These are phyloP conservation scores for Neofusicoccum kwambonambiense DNA, from an alignment of 2,329 filamentous ascomycete genomes.

Conservation along the genomic window DNA sequence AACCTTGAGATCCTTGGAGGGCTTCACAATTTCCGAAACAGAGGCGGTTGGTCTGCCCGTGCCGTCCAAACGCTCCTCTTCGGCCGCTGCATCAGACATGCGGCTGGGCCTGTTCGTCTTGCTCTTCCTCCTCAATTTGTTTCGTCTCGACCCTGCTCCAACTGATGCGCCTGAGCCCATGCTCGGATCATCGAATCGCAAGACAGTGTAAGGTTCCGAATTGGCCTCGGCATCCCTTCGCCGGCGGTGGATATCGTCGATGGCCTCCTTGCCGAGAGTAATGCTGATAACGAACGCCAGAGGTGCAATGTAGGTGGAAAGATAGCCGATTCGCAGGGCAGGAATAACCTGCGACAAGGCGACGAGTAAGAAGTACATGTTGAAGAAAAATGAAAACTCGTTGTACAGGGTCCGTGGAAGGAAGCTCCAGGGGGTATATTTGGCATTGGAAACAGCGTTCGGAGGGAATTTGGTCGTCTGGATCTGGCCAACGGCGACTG, in stretches of 20 bases:
- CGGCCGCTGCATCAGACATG: slow-evolving; percentile 67
- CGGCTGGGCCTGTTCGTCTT: slow-evolving; percentile 43
- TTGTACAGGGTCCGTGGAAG: slow-evolving; percentile 94
- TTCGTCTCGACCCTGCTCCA: slow-evolving; percentile 32
- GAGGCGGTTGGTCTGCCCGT: slow-evolving; percentile 44
- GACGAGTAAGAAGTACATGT: slow-evolving; percentile 96
- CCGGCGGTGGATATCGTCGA: slow-evolving; percentile 85
- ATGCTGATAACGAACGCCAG: slow-evolving; percentile 88
- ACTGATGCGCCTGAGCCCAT: slow-evolving; percentile 27
- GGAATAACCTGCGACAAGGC: slow-evolving; percentile 92
- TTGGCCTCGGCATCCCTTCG: slow-evolving; percentile 91
- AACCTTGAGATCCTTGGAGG: slow-evolving; percentile 84
- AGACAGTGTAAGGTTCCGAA: slow-evolving; percentile 78
- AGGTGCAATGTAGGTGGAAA: slow-evolving; percentile 91
- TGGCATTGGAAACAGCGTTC: slow-evolving; percentile 93
- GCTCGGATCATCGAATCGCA: slow-evolving; percentile 66
- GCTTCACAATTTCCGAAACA: slow-evolving; percentile 69
- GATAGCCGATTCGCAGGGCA: slow-evolving; percentile 84
- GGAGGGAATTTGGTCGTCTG: slow-evolving; percentile 78
- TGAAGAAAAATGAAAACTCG: slow-evolving; percentile 99
- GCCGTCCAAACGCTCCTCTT: slow-evolving; percentile 53
- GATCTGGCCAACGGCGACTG: slow-evolving; percentile 70
- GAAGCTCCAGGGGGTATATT: slow-evolving; percentile 95
- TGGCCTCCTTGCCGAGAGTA: slow-evolving; percentile 92
- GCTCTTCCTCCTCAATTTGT: slow-evolving; percentile 29